phyloP scores from a whole-genome alignment of 2,329 filamentous ascomycete species.

The Epichloe coenophiala region DNA sequence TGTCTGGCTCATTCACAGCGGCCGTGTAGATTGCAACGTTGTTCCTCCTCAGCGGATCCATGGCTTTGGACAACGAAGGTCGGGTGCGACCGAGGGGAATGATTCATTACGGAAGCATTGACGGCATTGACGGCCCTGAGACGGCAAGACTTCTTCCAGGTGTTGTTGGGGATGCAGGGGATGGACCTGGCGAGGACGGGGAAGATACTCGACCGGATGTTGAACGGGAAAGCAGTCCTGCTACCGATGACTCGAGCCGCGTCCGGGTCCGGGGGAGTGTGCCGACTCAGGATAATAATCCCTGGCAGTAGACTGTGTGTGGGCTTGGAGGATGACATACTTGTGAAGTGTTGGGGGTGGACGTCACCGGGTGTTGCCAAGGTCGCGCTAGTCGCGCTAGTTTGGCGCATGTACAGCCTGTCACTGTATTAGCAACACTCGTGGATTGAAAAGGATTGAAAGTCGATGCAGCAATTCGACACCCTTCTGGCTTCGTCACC shows the following conservation, averaged over 20 bases:
- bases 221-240: neutral
- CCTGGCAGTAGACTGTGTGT: neutral
- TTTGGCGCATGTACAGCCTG: no score
- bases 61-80: neutral
- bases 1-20: neutral
- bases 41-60: neutral
- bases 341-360: neutral
- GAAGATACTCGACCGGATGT: neutral
- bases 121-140: neutral
- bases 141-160: constrained; percentile 1
- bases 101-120: neutral
- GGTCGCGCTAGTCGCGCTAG: no score
- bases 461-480: no score
- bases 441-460: no score
- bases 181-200: neutral
- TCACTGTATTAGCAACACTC: no score
- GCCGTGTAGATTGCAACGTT: neutral
- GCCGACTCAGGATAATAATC: neutral
- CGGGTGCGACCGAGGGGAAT: neutral
- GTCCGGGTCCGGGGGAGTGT: neutral
- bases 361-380: no score
- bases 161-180: neutral
- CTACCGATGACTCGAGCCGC: neutral
- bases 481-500: no score
- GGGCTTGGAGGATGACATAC: neutral